phyloP scores from a whole-genome alignment of 2,329 filamentous ascomycete species.

The Fusarium solani-melongenae region DNA sequence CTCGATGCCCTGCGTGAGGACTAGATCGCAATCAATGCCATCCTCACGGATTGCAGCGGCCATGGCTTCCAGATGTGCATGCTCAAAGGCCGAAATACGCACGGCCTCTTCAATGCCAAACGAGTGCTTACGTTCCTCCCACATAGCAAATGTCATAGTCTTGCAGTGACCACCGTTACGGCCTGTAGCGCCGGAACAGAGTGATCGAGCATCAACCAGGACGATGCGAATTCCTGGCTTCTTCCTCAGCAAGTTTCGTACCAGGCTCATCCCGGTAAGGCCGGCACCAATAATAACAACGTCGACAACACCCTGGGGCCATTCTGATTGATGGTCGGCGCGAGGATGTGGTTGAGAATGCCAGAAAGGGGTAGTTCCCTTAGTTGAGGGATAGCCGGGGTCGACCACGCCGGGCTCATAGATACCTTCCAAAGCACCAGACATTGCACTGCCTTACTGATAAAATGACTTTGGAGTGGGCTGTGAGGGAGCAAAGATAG shows the following conservation, averaged over 20 bases:
- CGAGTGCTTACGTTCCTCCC: constrained; percentile 19
- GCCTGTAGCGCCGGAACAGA: constrained; percentile 51
- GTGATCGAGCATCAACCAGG: constrained; percentile 50
- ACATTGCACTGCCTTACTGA: not conserved
- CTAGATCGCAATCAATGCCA: constrained; percentile 32
- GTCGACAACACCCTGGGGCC: constrained; percentile 23
- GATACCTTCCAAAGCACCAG: constrained; percentile 16
- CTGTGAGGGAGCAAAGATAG: not conserved
- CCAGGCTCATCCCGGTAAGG: constrained; percentile 35
- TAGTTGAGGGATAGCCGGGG: constrained; percentile 44
- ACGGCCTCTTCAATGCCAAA: constrained; percentile 43
- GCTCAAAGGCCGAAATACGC: constrained; percentile 37
- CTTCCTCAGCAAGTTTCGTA: constrained; percentile 33
- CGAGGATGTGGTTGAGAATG: constrained; percentile 47
- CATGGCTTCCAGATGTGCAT: constrained; percentile 35
- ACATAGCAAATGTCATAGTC: constrained; percentile 32
- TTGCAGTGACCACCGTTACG: constrained; percentile 50
- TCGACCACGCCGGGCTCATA: constrained; percentile 21
- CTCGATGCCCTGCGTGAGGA: constrained; percentile 7
- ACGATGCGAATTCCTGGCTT: constrained; percentile 42
- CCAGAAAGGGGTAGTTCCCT: constrained; percentile 50
- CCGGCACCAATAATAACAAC: constrained; percentile 40
- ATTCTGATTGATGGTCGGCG: constrained; percentile 43
- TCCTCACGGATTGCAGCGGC: constrained; percentile 28
- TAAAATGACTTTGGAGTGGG: not conserved